phyloP scores from a whole-genome alignment of 176 grass and related monocot species.

The Lolium multiflorum region DNA sequence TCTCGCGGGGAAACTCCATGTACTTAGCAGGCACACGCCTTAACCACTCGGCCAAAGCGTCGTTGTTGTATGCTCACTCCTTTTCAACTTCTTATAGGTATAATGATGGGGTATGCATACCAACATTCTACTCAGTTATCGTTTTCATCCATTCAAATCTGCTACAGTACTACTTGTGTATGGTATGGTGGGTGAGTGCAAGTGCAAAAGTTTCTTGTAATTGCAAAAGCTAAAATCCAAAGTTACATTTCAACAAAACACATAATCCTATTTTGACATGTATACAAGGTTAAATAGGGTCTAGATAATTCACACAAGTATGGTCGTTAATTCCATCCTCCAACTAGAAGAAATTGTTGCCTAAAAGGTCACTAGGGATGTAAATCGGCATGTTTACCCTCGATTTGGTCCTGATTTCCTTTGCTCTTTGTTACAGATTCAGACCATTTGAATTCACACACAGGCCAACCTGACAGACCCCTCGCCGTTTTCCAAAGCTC shows the following conservation, averaged over 20 bases:
- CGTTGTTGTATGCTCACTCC: not conserved
- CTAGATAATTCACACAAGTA: conserved; percentile 17
- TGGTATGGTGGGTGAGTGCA: not conserved
- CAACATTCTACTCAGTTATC: too few relatives aligned
- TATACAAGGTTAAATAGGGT: conserved; percentile 1
- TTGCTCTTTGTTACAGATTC: not conserved
- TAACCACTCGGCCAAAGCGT: conserved; percentile 99
- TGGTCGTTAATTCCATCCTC: conserved; percentile 42
- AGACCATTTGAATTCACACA: conserved; percentile 4
- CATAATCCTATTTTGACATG: not conserved
- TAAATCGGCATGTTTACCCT: not conserved
- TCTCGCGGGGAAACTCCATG: conserved; percentile 99
- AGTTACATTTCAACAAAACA: not conserved
- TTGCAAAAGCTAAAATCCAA: conserved; percentile 1
- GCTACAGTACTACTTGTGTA: not conserved
- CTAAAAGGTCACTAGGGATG: conserved; percentile 14
- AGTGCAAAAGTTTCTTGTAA: not conserved
- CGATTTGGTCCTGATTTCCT: not conserved
- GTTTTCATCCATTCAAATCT: not conserved
- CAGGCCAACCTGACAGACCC: not conserved
- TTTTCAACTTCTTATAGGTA: too few relatives aligned
- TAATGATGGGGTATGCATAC: too few relatives aligned
- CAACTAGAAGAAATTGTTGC: conserved; percentile 12
- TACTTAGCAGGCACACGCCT: conserved; percentile 99
- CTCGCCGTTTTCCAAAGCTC: not conserved